These are phyloP conservation scores for Candida odintsovae DNA, from an alignment of 805 yeast genomes.

Conservation along the genomic window DNA sequence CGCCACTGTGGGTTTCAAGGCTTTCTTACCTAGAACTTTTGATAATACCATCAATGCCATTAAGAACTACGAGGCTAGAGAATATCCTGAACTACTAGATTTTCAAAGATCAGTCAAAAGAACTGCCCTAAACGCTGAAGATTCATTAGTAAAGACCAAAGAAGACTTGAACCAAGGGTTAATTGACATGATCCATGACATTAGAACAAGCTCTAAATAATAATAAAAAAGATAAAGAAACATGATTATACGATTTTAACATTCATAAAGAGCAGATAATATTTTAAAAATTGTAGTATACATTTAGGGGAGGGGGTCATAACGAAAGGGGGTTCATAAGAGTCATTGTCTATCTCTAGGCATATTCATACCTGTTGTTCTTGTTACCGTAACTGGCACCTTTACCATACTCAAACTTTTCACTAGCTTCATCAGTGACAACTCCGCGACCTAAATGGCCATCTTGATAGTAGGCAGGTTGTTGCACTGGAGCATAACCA, in stretches of 20 bases:
- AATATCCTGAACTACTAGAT: constrained; percentile 32
- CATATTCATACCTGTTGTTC: not conserved
- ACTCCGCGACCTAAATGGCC: constrained; percentile 14
- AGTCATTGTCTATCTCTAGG: not conserved
- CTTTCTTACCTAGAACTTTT: constrained; percentile 47
- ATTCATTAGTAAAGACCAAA: constrained; percentile 1
- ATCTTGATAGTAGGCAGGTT: not conserved
- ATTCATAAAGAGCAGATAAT: too few relatives aligned
- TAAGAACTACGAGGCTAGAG: constrained; percentile 27
- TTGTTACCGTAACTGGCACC: not conserved
- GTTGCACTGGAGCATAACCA: constrained; percentile 3
- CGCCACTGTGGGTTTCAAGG: constrained; percentile 39
- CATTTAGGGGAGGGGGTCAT: not conserved
- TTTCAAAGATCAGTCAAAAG: constrained; percentile 21
- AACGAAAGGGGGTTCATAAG: not conserved
- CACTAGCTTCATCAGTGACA: constrained; percentile 9
- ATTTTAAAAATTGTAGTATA: not conserved
- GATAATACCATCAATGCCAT: constrained; percentile 25
- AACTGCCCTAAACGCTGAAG: constrained; percentile 14
- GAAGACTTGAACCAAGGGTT: constrained; percentile 12
- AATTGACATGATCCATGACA: constrained; percentile 15
- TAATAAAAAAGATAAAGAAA: too few relatives aligned
- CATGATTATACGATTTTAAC: not conserved
- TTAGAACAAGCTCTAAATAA: constrained; percentile 11
- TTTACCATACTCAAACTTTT: not conserved